phyloP scores from a whole-genome alignment of 2,329 filamentous ascomycete genomes.

The Cercospora nicotianae region DNA sequence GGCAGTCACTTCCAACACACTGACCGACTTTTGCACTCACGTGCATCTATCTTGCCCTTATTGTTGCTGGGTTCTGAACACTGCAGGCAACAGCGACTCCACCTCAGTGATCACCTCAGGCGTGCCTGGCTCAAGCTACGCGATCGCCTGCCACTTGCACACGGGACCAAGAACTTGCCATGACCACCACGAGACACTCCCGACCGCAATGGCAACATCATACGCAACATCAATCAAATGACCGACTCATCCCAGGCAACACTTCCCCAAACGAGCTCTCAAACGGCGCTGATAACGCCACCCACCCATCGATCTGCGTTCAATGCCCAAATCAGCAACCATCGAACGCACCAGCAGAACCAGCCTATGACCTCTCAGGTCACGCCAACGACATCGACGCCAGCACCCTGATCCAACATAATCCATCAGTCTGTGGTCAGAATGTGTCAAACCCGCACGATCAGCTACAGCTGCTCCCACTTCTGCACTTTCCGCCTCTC shows the following conservation, averaged over 20 bases:
- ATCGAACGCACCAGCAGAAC: background rate
- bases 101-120: background rate
- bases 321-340: background rate
- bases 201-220: background rate
- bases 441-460: constrained; percentile 42
- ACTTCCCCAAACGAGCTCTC: background rate
- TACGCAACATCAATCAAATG: constrained; percentile 2
- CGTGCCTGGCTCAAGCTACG: background rate
- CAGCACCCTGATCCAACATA: background rate
- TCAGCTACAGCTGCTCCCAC: constrained; percentile 40
- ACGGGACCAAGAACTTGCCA: background rate
- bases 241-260: constrained; percentile 1
- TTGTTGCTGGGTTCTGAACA: background rate
- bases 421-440: background rate
- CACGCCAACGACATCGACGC: background rate
- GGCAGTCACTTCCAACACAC: background rate
- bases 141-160: background rate
- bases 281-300: constrained; percentile 11
- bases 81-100: background rate
- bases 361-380: background rate
- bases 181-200: background rate
- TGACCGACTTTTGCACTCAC: background rate
- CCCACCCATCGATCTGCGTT: background rate
- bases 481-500: constrained; percentile 34
- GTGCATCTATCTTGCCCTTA: background rate